These are phyloP conservation scores for Kwoniella heveanensis DNA, from an alignment of 768 basidiomycete genomes.

Conservation along the genomic window DNA sequence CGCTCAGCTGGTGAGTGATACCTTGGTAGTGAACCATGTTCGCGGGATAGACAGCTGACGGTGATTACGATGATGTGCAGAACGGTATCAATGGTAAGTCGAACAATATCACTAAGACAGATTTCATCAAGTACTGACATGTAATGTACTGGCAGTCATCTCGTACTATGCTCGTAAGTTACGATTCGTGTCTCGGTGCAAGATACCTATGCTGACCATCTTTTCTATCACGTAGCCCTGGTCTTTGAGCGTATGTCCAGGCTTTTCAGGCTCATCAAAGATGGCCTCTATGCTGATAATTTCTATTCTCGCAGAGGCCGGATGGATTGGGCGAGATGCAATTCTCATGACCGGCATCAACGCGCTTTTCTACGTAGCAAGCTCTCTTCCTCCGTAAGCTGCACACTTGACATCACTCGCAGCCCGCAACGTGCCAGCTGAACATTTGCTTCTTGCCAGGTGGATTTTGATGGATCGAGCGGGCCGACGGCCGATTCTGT, in stretches of 20 bases:
- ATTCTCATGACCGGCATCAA: slow-evolving; percentile 96
- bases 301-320: slow-evolving; percentile 68
- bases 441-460: slow-evolving; percentile 56
- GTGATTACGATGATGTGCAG: too few species aligned
- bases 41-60: too few species aligned
- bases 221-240: slow-evolving; percentile 56
- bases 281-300: slow-evolving; percentile 10
- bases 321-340: slow-evolving; percentile 91
- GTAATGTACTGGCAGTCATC: slow-evolving; percentile 65
- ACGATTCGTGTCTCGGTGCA: too few species aligned
- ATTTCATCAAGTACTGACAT: background rate
- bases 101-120: background rate
- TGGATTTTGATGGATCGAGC: slow-evolving; percentile 94
- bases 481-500: slow-evolving; percentile 82
- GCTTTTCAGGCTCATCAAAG: background rate
- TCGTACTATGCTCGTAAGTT: slow-evolving; percentile 91
- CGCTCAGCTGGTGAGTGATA: slow-evolving; percentile 85
- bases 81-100: slow-evolving; percentile 79
- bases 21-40: too few species aligned
- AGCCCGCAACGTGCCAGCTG: background rate
- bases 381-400: slow-evolving; percentile 78
- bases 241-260: slow-evolving; percentile 78
- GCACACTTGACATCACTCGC: slow-evolving; percentile 19
- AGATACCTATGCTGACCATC: slow-evolving; percentile 15
- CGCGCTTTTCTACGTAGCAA: slow-evolving; percentile 63